Evolutionary conservation across 192 early-diverging fungal genomes (phyloP), one percentile per base, ranked within the genome.

Genomic region (Neocallimastix lanati): DNA sequence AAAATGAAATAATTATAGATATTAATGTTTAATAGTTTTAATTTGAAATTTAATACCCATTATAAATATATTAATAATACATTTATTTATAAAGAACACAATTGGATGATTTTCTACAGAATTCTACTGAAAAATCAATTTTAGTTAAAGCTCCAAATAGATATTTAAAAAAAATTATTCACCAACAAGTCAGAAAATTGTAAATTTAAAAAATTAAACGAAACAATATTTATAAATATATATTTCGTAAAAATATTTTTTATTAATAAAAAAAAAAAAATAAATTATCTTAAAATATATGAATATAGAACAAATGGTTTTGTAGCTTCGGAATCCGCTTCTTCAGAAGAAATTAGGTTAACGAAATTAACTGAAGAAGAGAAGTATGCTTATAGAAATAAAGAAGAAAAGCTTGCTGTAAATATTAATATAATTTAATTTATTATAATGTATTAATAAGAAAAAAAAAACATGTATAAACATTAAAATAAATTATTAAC

Each of bases 131-230:
- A 50, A 84, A 85, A 30, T 77, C 76, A 13, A 77, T 91, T 1
- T 81, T 80, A 28, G 83, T 92, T 37, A 35, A 79, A 13, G 88
- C 90, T 4, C 84, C 86, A 80, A 92, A 87, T 78, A 83, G 86
- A 28, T 93, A 88, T 79, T 88, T 93, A 77, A 89, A 90, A 80
- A 86, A 92, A 78, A 83, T 96, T 9, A 84, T 96, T 29, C 90
- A 95, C 82, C 93, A 96, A 76, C 86, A 92, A n/a, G 86, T 95
- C 1, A 80, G 78, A 78, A 86, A 85, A 37, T 80, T 78, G 81
- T 86, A 81, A 58, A n/a, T n/a, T n/a, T n/a, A n/a, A n/a, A n/a
- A n/a, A n/a, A n/a, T n/a, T n/a, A n/a, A n/a, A n/a, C n/a, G n/a
- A n/a, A n/a, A n/a, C n/a, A n/a, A n/a, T n/a, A n/a, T n/a, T n/a